Percentiles rank a stretch among this genome's conserved stretches.
Conservation (phyloP, 306 rosid genomes). For the Corylus avellana region DNA sequence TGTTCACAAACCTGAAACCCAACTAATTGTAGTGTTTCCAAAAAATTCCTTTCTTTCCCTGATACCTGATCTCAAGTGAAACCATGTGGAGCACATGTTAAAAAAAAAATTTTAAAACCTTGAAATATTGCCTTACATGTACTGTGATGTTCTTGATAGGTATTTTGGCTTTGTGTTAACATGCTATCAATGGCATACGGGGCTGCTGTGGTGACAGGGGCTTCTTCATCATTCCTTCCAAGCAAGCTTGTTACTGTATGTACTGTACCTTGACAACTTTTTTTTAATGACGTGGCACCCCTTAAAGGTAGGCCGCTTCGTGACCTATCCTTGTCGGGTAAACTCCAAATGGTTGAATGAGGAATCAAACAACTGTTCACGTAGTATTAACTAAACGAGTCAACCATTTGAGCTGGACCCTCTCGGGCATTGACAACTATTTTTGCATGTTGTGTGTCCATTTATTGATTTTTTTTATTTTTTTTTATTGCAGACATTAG, state of each 20-base stretch:
- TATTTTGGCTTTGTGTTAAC: conserved; percentile 28
- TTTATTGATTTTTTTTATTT: background rate
- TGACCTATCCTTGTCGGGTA: too few species aligned
- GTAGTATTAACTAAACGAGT: too few species aligned
- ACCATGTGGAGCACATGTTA: background rate
- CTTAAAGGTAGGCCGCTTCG: too few species aligned
- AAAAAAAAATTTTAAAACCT: too few species aligned
- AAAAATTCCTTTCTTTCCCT: background rate
- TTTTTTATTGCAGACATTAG: conserved; percentile 9
- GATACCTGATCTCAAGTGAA: background rate
- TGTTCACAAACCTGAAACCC: background rate
- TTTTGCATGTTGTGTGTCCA: background rate
- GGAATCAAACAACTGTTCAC: too few species aligned
- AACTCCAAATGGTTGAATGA: too few species aligned
- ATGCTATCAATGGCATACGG: conserved; percentile 23
- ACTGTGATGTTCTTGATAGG: background rate
- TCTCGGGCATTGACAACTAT: background rate
- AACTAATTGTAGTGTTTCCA: background rate
- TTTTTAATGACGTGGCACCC: too few species aligned
- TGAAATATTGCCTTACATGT: background rate
- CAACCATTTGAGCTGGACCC: too few species aligned
- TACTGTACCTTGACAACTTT: background rate
- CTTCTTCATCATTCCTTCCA: conserved; percentile 16
- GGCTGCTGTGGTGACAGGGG: conserved; percentile 28
- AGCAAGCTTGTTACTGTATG: conserved; percentile 22